These are phyloP conservation scores for Neurospora tetraspora DNA, from an alignment of 495 filamentous ascomycete species.

Conservation along the genomic window DNA sequence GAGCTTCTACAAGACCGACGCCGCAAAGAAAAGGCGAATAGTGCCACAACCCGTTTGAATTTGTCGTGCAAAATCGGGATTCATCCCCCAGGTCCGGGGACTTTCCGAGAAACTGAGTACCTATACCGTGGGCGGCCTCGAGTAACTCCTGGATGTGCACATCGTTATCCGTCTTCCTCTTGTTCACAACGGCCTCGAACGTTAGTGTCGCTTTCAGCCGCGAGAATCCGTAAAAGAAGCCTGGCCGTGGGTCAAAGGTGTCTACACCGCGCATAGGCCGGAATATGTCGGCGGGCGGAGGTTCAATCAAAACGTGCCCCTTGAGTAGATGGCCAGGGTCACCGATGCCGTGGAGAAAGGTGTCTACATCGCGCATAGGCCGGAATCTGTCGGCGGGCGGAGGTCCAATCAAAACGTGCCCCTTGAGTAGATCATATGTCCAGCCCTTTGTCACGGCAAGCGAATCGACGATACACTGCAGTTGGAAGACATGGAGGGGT, in stretches of 20 bases:
- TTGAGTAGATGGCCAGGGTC: conserved; percentile 4
- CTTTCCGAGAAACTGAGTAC: neutral
- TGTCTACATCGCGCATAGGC: conserved; percentile 32
- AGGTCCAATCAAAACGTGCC: conserved; percentile 23
- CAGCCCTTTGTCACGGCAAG: conserved; percentile 32
- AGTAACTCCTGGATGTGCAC: conserved; percentile 11
- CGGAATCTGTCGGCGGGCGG: conserved; percentile 16
- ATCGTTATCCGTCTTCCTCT: conserved; percentile 8
- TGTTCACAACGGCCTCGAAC: neutral
- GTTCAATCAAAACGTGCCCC: conserved; percentile 23
- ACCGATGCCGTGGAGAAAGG: conserved; percentile 27
- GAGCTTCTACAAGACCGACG: conserved; percentile 31
- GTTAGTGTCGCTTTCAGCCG: neutral
- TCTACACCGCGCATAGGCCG: conserved; percentile 33
- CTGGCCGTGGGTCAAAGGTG: conserved; percentile 17
- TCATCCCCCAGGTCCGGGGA: neutral
- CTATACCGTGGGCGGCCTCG: neutral
- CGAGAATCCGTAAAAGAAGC: neutral
- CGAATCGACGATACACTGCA: conserved; percentile 40
- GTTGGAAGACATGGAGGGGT: conserved; percentile 36
- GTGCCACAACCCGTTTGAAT: conserved; percentile 39
- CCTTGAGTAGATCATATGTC: conserved; percentile 19
- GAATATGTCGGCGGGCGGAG: conserved; percentile 18
- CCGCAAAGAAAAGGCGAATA: conserved; percentile 43
- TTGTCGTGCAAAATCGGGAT: conserved; percentile 32